Percentiles rank a stretch among this genome's conserved stretches.
Evolutionary conservation across 2,329 filamentous ascomycete species (phyloP).

Genomic region (Sporothrix dimorphospora): DNA sequence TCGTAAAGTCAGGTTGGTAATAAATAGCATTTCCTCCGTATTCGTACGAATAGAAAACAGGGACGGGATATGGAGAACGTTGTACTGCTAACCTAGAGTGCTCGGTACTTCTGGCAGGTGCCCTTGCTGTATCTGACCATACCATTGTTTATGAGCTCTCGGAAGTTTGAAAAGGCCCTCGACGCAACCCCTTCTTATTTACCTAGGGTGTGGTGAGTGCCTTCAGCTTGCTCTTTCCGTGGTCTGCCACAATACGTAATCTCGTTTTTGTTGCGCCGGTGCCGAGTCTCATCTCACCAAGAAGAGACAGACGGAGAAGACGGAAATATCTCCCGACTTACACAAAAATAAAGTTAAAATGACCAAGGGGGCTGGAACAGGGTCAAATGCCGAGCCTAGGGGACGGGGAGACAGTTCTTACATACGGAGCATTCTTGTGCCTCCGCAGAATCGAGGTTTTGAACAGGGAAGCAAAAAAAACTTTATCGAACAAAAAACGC

Average conservation of each 20-base stretch:
- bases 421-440: background rate
- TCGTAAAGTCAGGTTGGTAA: no score
- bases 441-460: background rate
- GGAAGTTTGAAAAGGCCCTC: background rate
- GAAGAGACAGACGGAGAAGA: background rate
- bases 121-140: background rate
- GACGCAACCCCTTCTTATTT: background rate
- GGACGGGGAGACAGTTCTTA: background rate
- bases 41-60: slow-evolving; percentile 1
- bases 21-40: background rate
- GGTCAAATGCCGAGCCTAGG: slow-evolving; percentile 18
- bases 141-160: background rate
- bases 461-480: background rate
- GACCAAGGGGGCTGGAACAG: background rate
- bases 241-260: background rate
- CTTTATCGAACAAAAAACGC: background rate
- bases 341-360: background rate
- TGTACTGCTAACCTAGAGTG: slow-evolving; percentile 1
- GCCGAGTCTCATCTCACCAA: background rate
- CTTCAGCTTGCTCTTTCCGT: background rate
- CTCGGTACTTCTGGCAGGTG: background rate
- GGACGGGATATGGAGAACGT: background rate
- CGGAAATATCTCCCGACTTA: no score
- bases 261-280: background rate
- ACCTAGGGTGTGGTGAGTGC: background rate